These are phyloP conservation scores for Monosporascus sp. DNA, from an alignment of 2,329 filamentous ascomycete genomes.

Conservation along the genomic window DNA sequence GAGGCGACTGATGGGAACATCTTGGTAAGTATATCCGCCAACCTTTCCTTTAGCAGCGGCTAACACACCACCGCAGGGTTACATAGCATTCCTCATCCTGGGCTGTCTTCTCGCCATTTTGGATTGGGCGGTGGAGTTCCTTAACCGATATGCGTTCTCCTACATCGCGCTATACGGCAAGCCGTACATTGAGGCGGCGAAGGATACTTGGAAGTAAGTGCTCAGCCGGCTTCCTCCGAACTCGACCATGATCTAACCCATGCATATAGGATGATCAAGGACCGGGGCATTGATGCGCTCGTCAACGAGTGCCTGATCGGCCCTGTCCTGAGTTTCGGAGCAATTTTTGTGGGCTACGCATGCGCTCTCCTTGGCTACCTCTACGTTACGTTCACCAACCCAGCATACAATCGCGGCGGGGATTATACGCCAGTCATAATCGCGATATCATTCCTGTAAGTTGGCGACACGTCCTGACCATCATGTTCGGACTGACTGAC, in stretches of 20 bases:
- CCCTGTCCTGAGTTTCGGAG: slow-evolving; percentile 49
- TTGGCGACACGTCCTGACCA: background rate
- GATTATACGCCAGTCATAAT: slow-evolving; percentile 72
- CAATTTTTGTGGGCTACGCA: slow-evolving; percentile 76
- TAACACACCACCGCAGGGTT: slow-evolving; percentile 15
- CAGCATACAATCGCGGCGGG: slow-evolving; percentile 65
- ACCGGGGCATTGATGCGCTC: slow-evolving; percentile 84
- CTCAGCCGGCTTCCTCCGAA: background rate
- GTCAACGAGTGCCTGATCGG: slow-evolving; percentile 83
- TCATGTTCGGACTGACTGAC: slow-evolving; percentile 18
- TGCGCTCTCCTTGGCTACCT: slow-evolving; percentile 79
- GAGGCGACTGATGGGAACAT: slow-evolving; percentile 64
- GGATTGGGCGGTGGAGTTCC: slow-evolving; percentile 80
- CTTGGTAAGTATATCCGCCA: slow-evolving; percentile 37
- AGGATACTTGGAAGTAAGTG: slow-evolving; percentile 71
- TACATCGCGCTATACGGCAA: slow-evolving; percentile 94
- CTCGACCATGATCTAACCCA: slow-evolving; percentile 2
- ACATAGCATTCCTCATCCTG: slow-evolving; percentile 66
- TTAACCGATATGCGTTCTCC: slow-evolving; percentile 89
- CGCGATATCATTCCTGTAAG: slow-evolving; percentile 48
- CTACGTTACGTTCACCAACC: slow-evolving; percentile 80
- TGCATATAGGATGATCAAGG: slow-evolving; percentile 69
- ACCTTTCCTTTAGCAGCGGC: background rate
- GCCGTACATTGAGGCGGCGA: slow-evolving; percentile 77
- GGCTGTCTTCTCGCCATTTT: slow-evolving; percentile 72